These are phyloP conservation scores for Paramyrothecium roridum DNA, from an alignment of 2,329 filamentous ascomycete genomes.

Conservation along the genomic window DNA sequence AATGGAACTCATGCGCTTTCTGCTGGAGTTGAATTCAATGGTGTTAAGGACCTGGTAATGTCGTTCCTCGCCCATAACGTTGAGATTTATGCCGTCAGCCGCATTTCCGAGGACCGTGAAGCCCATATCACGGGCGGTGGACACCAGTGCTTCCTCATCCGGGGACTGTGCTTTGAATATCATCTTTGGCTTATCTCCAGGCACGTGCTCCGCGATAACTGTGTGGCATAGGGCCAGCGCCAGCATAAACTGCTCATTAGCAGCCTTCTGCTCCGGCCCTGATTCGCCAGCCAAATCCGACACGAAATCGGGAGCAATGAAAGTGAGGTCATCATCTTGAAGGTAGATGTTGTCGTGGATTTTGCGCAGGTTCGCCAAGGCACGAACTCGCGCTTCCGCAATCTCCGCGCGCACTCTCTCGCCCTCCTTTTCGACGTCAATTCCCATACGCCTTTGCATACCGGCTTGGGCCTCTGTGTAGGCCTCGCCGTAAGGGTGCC, in stretches of 20 bases:
- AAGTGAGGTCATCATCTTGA: constrained; percentile 85
- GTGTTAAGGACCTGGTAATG: constrained; percentile 89
- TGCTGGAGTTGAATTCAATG: constrained; percentile 93
- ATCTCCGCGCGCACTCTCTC: constrained; percentile 74
- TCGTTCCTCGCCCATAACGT: constrained; percentile 80
- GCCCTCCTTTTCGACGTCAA: constrained; percentile 80
- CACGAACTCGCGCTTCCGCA: constrained; percentile 68
- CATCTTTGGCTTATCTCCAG: constrained; percentile 87
- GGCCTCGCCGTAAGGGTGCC: constrained; percentile 93
- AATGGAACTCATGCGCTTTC: constrained; percentile 98
- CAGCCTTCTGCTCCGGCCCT: constrained; percentile 70
- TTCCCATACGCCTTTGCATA: constrained; percentile 87
- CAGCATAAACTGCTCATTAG: constrained; percentile 90
- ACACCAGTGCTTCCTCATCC: constrained; percentile 90
- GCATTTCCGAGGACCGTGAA: constrained; percentile 86
- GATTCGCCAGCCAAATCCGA: constrained; percentile 76
- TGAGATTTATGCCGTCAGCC: constrained; percentile 77
- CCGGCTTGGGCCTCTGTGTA: constrained; percentile 97
- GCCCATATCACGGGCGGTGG: constrained; percentile 91
- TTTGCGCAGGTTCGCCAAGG: constrained; percentile 69
- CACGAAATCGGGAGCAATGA: constrained; percentile 87
- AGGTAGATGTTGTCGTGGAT: constrained; percentile 89
- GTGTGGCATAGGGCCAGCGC: constrained; percentile 94
- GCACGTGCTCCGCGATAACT: constrained; percentile 85
- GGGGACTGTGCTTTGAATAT: constrained; percentile 97